A percentile compares a stretch with the other conserved stretches of the same genome.
Evolutionary conservation across 2,329 filamentous ascomycete genomes (phyloP).

Genomic region (Pseudogymnoascus sp.): DNA sequence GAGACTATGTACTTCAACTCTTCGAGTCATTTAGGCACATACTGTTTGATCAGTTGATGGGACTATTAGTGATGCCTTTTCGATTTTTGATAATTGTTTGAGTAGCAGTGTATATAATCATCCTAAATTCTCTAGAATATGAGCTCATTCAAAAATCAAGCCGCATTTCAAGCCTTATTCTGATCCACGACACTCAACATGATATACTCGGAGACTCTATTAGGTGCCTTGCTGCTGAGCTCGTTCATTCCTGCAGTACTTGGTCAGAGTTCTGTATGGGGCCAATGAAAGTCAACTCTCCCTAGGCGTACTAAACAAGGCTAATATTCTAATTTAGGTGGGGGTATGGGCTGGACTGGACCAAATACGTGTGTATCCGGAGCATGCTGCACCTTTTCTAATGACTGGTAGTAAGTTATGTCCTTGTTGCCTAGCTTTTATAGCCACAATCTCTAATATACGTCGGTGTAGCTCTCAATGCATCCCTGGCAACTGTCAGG

Average conservation of each 20-base stretch:
- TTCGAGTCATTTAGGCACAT: constrained; percentile 1
- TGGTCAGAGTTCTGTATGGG: neutral
- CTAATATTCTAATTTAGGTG: neutral
- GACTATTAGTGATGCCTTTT: neutral
- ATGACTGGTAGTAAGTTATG: constrained; percentile 1
- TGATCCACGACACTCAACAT: neutral
- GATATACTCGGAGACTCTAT: neutral
- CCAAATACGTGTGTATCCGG: neutral
- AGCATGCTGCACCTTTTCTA: neutral
- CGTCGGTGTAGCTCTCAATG: neutral
- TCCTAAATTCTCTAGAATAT: neutral
- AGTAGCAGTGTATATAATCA: neutral
- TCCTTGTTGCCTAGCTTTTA: neutral
- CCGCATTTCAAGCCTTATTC: neutral
- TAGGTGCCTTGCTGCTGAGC: neutral
- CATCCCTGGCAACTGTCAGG: neutral
- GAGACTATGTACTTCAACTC: neutral
- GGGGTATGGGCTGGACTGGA: neutral
- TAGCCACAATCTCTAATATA: neutral
- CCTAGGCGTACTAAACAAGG: neutral
- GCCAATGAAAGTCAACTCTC: neutral
- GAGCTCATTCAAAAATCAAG: neutral
- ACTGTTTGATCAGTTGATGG: neutral
- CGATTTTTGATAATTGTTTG: neutral
- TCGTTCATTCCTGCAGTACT: neutral